Conservation (phyloP, 495 filamentous ascomycete species). For the Jackrogersella minutella region DNA sequence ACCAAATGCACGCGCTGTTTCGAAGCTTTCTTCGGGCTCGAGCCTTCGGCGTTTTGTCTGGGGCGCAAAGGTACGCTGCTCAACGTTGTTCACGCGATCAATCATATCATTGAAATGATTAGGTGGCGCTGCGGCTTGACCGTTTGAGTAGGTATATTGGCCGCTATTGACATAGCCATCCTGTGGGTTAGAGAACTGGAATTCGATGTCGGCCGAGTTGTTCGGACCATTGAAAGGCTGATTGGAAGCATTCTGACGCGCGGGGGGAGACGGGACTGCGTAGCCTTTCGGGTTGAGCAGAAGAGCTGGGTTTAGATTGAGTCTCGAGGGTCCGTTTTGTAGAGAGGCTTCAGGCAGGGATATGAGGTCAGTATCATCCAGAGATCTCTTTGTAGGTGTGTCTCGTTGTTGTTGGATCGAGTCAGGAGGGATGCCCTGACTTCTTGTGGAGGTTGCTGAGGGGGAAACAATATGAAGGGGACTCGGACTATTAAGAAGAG, state of each 20-base stretch:
- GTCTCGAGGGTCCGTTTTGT: constrained; percentile 35
- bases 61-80: constrained; percentile 66
- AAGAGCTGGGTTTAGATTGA: constrained; percentile 46
- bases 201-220: constrained; percentile 38
- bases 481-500: constrained; percentile 8
- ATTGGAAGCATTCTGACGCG: constrained; percentile 15
- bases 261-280: constrained; percentile 11
- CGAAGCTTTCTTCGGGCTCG: constrained; percentile 54
- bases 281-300: constrained; percentile 51
- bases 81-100: constrained; percentile 76
- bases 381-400: constrained; percentile 17
- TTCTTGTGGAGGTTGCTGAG: constrained; percentile 8
- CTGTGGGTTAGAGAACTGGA: constrained; percentile 55
- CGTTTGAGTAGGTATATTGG: constrained; percentile 18
- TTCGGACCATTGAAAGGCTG: constrained; percentile 22
- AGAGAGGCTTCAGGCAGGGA: constrained; percentile 26
- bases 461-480: neutral
- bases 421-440: neutral
- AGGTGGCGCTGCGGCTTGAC: constrained; percentile 13
- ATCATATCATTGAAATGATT: constrained; percentile 60
- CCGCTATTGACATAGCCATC: constrained; percentile 21
- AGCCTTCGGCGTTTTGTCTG: constrained; percentile 70
- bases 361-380: constrained; percentile 18
- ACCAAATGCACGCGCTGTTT: constrained; percentile 51
- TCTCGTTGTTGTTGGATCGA: constrained; percentile 3